These are phyloP conservation scores for Phytophthora macrochlamydospora DNA, from an alignment of 352 stramenopile species.

Conservation along the genomic window DNA sequence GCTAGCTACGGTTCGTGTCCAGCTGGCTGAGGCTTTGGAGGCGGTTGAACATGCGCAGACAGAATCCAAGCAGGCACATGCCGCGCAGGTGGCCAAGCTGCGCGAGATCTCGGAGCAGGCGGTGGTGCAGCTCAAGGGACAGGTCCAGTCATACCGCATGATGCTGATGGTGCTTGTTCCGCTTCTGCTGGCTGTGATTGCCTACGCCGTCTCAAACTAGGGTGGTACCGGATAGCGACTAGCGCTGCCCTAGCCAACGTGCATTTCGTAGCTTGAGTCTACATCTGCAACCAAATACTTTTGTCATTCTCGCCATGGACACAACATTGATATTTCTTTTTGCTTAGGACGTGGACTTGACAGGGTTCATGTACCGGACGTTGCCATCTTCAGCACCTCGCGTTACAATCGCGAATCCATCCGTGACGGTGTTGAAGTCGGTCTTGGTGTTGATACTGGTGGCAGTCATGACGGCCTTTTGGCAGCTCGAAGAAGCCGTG, in stretches of 20 bases:
- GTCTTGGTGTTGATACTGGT: slow-evolving; percentile 61
- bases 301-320: not conserved
- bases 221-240: not conserved
- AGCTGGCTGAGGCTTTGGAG: slow-evolving; percentile 34
- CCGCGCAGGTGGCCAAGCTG: slow-evolving; percentile 46
- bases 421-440: slow-evolving; percentile 50
- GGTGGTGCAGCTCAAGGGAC: slow-evolving; percentile 29
- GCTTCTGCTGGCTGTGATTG: slow-evolving; percentile 50
- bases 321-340: no score
- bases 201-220: slow-evolving; percentile 64
- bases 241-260: not conserved
- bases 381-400: slow-evolving; percentile 50
- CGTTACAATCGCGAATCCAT: slow-evolving; percentile 70
- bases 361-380: slow-evolving; percentile 58
- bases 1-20: slow-evolving; percentile 49
- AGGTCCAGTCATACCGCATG: slow-evolving; percentile 67
- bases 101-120: slow-evolving; percentile 39
- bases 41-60: slow-evolving; percentile 27
- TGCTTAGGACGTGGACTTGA: not conserved
- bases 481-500: slow-evolving; percentile 42
- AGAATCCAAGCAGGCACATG: slow-evolving; percentile 42
- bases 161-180: slow-evolving; percentile 59
- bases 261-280: not conserved
- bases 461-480: slow-evolving; percentile 49
- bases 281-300: not conserved